These are phyloP conservation scores for Oenanthe sinensis DNA, from an alignment of 129 eudicot species.

Conservation along the genomic window DNA sequence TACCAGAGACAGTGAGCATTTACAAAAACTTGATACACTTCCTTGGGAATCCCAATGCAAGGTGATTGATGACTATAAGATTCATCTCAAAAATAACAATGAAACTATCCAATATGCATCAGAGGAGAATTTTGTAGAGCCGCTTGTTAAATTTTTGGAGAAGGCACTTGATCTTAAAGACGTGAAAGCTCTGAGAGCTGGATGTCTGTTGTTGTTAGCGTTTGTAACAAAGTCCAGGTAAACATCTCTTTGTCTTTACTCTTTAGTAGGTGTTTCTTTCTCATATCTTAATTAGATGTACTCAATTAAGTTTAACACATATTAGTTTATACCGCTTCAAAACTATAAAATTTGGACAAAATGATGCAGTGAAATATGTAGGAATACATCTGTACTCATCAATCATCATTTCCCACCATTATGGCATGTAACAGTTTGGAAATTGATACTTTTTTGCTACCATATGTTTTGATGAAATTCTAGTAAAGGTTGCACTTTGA, in stretches of 20 bases:
- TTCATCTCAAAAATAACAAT: slow-evolving; percentile 32
- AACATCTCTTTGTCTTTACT: slow-evolving; percentile 1
- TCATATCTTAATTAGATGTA: background rate
- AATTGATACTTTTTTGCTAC: background rate
- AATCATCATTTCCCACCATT: background rate
- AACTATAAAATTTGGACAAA: background rate
- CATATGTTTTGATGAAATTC: background rate
- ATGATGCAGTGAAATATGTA: background rate
- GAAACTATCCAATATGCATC: slow-evolving; percentile 29
- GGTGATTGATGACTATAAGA: slow-evolving; percentile 38
- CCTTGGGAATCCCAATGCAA: slow-evolving; percentile 71
- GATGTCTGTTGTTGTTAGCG: slow-evolving; percentile 41
- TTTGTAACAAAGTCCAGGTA: slow-evolving; percentile 61
- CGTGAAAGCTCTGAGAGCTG: slow-evolving; percentile 55
- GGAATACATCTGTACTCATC: background rate
- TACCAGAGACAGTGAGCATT: slow-evolving; percentile 25
- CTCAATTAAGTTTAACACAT: background rate
- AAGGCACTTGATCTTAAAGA: slow-evolving; percentile 40
- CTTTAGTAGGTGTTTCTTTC: background rate
- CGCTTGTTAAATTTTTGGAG: slow-evolving; percentile 48
- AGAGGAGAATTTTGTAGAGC: slow-evolving; percentile 33
- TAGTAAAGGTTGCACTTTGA: background rate
- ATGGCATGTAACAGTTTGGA: background rate
- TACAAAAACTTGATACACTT: slow-evolving; percentile 35
- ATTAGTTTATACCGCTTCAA: background rate